A percentile compares a stretch with the other conserved stretches of the same genome.
These are phyloP conservation scores for Trichoderma arundinaceum DNA, from an alignment of 2,329 filamentous ascomycete species.

Conservation along the genomic window DNA sequence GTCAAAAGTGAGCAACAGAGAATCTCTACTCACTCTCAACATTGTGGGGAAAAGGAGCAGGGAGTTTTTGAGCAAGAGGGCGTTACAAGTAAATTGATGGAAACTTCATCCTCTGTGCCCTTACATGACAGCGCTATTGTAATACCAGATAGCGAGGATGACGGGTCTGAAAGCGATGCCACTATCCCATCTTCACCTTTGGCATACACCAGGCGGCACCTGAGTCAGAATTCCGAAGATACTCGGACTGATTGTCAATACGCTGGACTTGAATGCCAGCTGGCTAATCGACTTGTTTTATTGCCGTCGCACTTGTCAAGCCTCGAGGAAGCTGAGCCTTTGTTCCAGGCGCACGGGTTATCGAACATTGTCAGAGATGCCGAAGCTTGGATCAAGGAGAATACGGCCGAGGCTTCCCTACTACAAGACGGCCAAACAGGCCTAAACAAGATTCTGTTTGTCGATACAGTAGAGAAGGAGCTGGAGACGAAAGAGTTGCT, in stretches of 20 bases:
- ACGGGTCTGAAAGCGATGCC: not conserved
- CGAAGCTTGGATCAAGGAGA: constrained; percentile 42
- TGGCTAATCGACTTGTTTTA: constrained; percentile 48
- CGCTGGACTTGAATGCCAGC: constrained; percentile 45
- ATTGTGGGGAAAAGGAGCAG: not conserved
- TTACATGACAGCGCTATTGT: constrained; percentile 17
- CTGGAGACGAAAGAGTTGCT: constrained; percentile 45
- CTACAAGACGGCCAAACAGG: constrained; percentile 1
- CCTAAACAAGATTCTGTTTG: constrained; percentile 47
- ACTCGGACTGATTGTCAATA: constrained; percentile 42
- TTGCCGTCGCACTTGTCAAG: constrained; percentile 50
- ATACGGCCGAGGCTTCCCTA: constrained; percentile 23
- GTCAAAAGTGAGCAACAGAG: not conserved
- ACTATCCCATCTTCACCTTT: constrained; percentile 2
- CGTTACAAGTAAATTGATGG: not conserved
- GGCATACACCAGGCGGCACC: not conserved
- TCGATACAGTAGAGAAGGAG: constrained; percentile 47
- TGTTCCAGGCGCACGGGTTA: constrained; percentile 53
- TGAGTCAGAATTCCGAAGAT: not conserved
- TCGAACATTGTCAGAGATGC: constrained; percentile 44
- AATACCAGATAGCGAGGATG: constrained; percentile 26
- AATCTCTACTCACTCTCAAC: not conserved
- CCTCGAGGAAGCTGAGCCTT: constrained; percentile 45
- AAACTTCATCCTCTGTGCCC: not conserved
- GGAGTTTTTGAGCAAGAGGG: too few relatives aligned